Conservation (phyloP, 352 stramenopile genomes). For the Phytophthora colocasiae region DNA sequence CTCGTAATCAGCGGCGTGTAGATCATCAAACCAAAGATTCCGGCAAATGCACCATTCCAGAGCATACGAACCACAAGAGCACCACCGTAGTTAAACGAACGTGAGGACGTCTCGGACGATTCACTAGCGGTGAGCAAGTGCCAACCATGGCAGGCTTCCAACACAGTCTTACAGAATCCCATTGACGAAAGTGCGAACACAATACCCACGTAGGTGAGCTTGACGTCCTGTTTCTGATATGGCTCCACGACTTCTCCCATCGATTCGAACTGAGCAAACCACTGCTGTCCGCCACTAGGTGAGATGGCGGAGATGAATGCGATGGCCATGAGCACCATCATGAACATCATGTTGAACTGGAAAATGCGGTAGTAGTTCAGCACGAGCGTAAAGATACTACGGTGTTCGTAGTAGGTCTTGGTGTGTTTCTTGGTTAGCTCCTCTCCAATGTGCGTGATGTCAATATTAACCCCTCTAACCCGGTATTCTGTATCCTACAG, state of each 20-base stretch:
- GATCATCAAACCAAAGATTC: slow-evolving; percentile 70
- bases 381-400: slow-evolving; percentile 77
- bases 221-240: slow-evolving; percentile 63
- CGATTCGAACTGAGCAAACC: slow-evolving; percentile 67
- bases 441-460: slow-evolving; percentile 55
- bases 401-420: slow-evolving; percentile 84
- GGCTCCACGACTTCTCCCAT: slow-evolving; percentile 64
- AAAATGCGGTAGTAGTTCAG: slow-evolving; percentile 86
- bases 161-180: slow-evolving; percentile 61
- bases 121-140: slow-evolving; percentile 60
- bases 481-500: too few relatives aligned
- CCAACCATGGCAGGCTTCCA: slow-evolving; percentile 70
- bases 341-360: slow-evolving; percentile 85
- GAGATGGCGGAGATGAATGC: slow-evolving; percentile 69
- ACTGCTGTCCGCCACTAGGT: slow-evolving; percentile 56
- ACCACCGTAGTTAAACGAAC: slow-evolving; percentile 65
- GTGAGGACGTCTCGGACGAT: slow-evolving; percentile 48
- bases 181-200: slow-evolving; percentile 58
- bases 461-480: too few relatives aligned
- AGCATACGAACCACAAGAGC: slow-evolving; percentile 66
- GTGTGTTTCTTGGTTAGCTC: slow-evolving; percentile 67
- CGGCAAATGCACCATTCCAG: slow-evolving; percentile 72
- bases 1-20: slow-evolving; percentile 49
- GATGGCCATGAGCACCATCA: slow-evolving; percentile 68
- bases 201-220: slow-evolving; percentile 66